Evolutionary conservation across 1,284 basidiomycete genomes (phyloP), one percentile per base, ranked within the genome.

Genomic region (Irpex lacteus): DNA sequence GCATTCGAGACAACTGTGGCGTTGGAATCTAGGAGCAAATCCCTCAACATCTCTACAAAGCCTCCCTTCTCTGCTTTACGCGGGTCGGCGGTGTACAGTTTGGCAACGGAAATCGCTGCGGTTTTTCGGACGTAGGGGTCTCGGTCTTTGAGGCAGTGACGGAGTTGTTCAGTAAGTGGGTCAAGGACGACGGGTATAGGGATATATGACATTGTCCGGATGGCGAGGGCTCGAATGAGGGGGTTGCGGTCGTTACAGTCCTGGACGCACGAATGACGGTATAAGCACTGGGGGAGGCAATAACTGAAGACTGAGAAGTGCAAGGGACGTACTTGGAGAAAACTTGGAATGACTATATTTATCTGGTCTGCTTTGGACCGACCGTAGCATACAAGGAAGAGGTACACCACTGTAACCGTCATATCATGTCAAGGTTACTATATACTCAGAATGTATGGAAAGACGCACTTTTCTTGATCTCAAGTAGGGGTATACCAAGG

Each of bases 121-220:
- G 95, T 98, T 79, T 98, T 98, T 64, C 95, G 91, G n/a, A 98
- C 95, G 76, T 97, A 97, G 7, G 96, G 92, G 74, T 98, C 95
- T 15, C 89, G 82, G 74, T 98, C 95, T 71, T 93, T 94, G 58
- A 98, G 82, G 66, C 91, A 91, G 72, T 96, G 93, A 62, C 94
- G 86, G 50, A 98, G 80, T 59, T 94, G 95, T 65, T 97, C 95
- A 62, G 88, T 82, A 21, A 98, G 82, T 0, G 92, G 86, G 62
- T 93, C 87, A 15, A 88, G 88, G 63, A 96, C 91, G 61, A 89
- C 82, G 7, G 93, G 89, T 55, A 95, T 89, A 49, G 92, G 91
- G 70, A 98, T 97, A 74, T 96, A 97, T 19, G 95, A 96, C 95
- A 98, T 97, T 19, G 95, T 98, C 40, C 95, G 90, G 71, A 98